Base-by-base conservation (phyloP, 202 grass and related monocot species). In the Bolboschoenoplectus hybrid region DNA sequence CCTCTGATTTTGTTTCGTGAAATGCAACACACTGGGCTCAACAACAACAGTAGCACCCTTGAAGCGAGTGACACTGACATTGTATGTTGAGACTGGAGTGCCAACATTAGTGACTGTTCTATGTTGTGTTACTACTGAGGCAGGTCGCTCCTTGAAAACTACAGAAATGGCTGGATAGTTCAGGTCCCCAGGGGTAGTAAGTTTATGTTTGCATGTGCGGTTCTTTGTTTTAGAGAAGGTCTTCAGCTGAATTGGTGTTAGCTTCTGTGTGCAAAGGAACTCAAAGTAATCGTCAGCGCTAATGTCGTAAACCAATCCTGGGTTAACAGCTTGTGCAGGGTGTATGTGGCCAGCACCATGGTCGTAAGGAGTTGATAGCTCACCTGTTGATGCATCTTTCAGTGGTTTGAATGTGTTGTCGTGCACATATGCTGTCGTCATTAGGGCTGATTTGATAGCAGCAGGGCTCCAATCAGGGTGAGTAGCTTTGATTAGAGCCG, bases 141-240 rank as follows among this genome's bases (percentile, higher is more conserved):
- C 44, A 5, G 86, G 84, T 72, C 87, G 86, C 40, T 89, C 85
- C 10, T 74, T 7, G 76, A 94, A 94, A 72, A 92, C 86, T 7
- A 88, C 88, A 12, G 92, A 96, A 82, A 96, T 96, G 6, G 97
- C 87, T 44, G 97, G 97, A 61, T 99, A 94, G 50, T 99, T 99
- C 11, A 96, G 84, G 83, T 99, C 89, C 7, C 89, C 82, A 13
- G 93, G 86, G 17, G 90, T 92, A 34, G 68, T 84, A 67, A 91
- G 84, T 63, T 34, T 62, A 26, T 90, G 89, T 74, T 87, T 98
- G 90, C 96, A 95, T 4, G 90, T 94, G 87, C 58, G 87, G 86
- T 85, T 91, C 3, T 89, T 89, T 84, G 67, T 89, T 87, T 94
- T 94, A 67, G 90, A 94, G 88, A 99, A 96, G 51, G 77, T 75